phyloP scores from a whole-genome alignment of 208 protist species.

The Spongospora subterranea region DNA sequence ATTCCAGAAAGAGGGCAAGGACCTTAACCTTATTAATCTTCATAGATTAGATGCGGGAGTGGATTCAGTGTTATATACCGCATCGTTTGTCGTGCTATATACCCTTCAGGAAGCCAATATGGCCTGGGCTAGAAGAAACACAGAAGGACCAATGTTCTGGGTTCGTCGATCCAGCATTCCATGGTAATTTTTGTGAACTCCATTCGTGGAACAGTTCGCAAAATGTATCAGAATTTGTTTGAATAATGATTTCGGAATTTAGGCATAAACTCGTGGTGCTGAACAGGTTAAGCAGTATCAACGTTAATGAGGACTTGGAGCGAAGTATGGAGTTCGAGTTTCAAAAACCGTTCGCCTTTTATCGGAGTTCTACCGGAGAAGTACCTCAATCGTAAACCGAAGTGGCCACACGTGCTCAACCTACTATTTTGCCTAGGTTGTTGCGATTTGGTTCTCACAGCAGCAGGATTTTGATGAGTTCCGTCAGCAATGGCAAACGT shows the following conservation, averaged over 20 bases:
- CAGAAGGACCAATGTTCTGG: not conserved
- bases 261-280: not conserved
- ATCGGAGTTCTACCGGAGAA: slow-evolving; percentile 1
- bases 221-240: no score
- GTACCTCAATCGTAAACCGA: not conserved
- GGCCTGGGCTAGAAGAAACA: not conserved
- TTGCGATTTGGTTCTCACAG: slow-evolving; percentile 14
- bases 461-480: not conserved
- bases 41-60: not conserved
- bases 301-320: not conserved
- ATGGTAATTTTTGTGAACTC: not conserved
- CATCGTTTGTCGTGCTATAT: not conserved
- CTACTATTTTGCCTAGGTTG: not conserved
- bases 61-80: not conserved
- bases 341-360: slow-evolving; percentile 13
- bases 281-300: not conserved
- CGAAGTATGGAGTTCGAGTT: not conserved
- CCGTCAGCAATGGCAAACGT: not conserved
- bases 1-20: not conserved
- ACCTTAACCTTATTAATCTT: not conserved
- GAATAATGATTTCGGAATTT: no score
- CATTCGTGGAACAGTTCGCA: no score
- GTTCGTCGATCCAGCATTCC: not conserved
- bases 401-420: not conserved
- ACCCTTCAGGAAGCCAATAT: not conserved